phyloP scores from a whole-genome alignment of 169 alveolate genomes.

The Plasmodium chabaudi region DNA sequence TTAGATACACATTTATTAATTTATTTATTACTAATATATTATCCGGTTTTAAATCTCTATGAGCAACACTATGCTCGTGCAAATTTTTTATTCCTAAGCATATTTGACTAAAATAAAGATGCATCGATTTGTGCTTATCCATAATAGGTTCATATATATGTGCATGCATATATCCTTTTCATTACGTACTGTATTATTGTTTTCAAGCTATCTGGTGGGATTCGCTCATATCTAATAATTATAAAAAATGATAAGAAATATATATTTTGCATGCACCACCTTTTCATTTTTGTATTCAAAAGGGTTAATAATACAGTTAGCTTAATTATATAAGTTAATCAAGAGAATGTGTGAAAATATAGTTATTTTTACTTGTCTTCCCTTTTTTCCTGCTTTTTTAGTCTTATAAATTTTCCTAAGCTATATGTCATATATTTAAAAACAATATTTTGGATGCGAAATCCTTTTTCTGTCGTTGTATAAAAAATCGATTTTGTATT shows the following conservation, averaged over 20 bases:
- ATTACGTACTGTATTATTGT: slow-evolving; percentile 37
- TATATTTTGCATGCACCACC: not conserved
- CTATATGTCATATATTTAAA: slow-evolving; percentile 71
- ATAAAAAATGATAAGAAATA: not conserved
- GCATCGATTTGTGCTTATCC: not conserved
- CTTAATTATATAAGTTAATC: not conserved
- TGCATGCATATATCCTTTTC: not conserved
- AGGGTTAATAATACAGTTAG: not conserved
- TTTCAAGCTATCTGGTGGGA: slow-evolving; percentile 30
- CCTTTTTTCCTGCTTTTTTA: slow-evolving; percentile 56
- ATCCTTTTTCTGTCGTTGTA: slow-evolving; percentile 64
- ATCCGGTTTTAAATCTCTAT: slow-evolving; percentile 86
- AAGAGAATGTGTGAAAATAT: no score
- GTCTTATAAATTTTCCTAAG: slow-evolving; percentile 57
- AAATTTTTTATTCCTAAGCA: slow-evolving; percentile 79
- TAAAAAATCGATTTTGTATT: slow-evolving; percentile 50
- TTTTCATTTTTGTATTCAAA: slow-evolving; percentile 1
- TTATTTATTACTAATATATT: slow-evolving; percentile 78
- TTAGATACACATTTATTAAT: not conserved
- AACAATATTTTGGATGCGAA: slow-evolving; percentile 56
- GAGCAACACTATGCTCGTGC: slow-evolving; percentile 81
- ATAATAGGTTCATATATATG: not conserved
- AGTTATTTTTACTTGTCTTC: slow-evolving; percentile 51
- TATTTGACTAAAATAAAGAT: slow-evolving; percentile 74
- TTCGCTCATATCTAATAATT: slow-evolving; percentile 25